These are phyloP conservation scores for Candida schatavii DNA, from an alignment of 805 yeast species.

Conservation along the genomic window DNA sequence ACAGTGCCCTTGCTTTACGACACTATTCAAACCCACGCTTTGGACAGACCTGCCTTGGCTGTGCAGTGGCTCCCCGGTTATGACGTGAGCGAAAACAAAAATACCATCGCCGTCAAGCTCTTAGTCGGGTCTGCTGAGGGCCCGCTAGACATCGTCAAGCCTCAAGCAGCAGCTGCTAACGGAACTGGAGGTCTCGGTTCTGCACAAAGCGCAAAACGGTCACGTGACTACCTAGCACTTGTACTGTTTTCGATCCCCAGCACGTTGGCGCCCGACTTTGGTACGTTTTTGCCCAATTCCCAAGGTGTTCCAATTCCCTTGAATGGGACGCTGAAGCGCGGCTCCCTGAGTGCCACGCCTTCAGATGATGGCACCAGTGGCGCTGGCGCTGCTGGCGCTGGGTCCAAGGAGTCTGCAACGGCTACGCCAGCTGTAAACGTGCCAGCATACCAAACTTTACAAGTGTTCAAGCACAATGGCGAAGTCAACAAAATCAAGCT, in stretches of 20 bases:
- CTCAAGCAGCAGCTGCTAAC: background rate
- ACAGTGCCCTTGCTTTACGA: constrained; percentile 77
- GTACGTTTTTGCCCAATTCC: constrained; percentile 21
- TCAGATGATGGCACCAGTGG: background rate
- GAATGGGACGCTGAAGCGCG: constrained; percentile 1
- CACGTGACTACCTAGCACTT: constrained; percentile 44
- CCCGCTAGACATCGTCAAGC: background rate
- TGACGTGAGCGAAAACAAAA: constrained; percentile 24
- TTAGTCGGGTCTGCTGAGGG: constrained; percentile 33
- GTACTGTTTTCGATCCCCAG: constrained; percentile 48
- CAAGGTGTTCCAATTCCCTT: constrained; percentile 22
- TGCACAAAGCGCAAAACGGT: constrained; percentile 15
- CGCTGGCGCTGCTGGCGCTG: constrained; percentile 14
- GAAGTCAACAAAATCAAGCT: constrained; percentile 64
- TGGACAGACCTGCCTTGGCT: constrained; percentile 69
- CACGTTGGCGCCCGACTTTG: constrained; percentile 41
- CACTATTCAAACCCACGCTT: constrained; percentile 63
- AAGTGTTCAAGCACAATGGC: constrained; percentile 60
- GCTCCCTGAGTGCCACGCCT: background rate
- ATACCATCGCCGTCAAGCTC: constrained; percentile 35
- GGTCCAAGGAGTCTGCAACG: constrained; percentile 9
- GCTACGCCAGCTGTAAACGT: constrained; percentile 19
- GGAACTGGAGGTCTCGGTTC: too few relatives aligned
- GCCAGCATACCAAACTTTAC: constrained; percentile 40
- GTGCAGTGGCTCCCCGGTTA: constrained; percentile 63